Conservation (phyloP, 257 asterid species). For the Primulina eburnea region DNA sequence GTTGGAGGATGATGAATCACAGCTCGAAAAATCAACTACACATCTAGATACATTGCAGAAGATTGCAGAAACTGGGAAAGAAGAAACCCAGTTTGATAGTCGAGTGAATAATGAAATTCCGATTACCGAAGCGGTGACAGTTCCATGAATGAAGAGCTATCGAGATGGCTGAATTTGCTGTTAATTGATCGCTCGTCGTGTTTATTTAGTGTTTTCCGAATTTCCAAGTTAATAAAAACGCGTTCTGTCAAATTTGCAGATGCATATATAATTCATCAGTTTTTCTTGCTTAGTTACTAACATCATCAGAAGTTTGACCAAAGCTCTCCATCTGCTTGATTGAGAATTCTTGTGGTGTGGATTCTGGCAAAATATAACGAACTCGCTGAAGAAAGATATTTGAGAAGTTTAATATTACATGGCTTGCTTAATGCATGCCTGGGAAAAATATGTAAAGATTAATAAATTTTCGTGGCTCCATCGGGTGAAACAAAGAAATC, state of each 20-base stretch:
- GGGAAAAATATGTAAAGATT: too few relatives aligned
- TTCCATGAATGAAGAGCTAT: conserved; percentile 4
- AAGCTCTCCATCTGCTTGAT: too few relatives aligned
- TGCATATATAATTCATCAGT: background rate
- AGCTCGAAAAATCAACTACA: conserved; percentile 20
- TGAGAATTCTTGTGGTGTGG: too few relatives aligned
- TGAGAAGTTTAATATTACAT: too few relatives aligned
- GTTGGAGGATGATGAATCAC: conserved; percentile 28
- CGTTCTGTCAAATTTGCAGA: background rate
- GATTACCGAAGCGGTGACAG: conserved; percentile 31
- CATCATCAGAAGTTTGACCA: too few relatives aligned
- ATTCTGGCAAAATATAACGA: too few relatives aligned
- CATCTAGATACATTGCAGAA: conserved; percentile 29
- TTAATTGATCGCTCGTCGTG: background rate
- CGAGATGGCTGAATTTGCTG: conserved; percentile 19
- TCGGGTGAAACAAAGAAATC: too few relatives aligned
- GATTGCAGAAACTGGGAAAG: conserved; percentile 24
- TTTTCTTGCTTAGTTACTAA: background rate
- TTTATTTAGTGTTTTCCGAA: too few relatives aligned
- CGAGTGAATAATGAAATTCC: conserved; percentile 25
- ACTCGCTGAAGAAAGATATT: too few relatives aligned
- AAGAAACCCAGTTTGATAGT: conserved; percentile 14
- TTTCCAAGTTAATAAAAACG: background rate
- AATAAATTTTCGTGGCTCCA: too few relatives aligned
- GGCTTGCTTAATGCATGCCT: too few relatives aligned